These are phyloP conservation scores for Cryptosporidium felis DNA, from an alignment of 169 alveolate genomes.

Conservation along the genomic window DNA sequence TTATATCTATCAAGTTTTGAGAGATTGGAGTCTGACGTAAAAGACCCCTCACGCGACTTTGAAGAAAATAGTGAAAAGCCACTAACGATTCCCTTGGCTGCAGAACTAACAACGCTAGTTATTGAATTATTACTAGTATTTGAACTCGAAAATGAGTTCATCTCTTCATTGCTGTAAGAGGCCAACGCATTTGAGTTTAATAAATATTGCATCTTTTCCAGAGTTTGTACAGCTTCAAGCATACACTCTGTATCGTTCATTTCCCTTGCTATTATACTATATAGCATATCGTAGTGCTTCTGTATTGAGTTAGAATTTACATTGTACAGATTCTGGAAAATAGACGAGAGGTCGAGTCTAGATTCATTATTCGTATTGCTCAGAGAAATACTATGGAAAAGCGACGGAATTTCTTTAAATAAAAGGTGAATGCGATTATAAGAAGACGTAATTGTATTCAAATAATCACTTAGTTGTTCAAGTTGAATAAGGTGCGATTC, in stretches of 20 bases:
- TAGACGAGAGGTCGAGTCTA: conserved; percentile 51
- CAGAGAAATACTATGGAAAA: conserved; percentile 22
- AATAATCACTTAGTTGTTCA: conserved; percentile 60
- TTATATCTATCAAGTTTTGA: conserved; percentile 55
- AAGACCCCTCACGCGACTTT: conserved; percentile 66
- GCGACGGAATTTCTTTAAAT: conserved; percentile 32
- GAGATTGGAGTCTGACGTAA: conserved; percentile 48
- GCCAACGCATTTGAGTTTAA: conserved; percentile 2
- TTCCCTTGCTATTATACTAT: conserved; percentile 46
- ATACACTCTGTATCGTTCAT: conserved; percentile 75
- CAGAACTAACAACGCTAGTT: conserved; percentile 63
- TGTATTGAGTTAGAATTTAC: conserved; percentile 35
- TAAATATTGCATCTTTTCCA: conserved; percentile 71
- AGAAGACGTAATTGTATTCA: conserved; percentile 38
- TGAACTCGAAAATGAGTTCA: conserved; percentile 8
- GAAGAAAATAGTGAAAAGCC: conserved; percentile 65
- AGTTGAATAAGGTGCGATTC: conserved; percentile 27
- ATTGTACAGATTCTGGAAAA: conserved; percentile 26
- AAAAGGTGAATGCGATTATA: neutral
- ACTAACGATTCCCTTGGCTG: conserved; percentile 64
- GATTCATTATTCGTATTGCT: conserved; percentile 4
- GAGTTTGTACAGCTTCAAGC: conserved; percentile 72
- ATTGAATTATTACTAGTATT: conserved; percentile 2
- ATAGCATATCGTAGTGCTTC: conserved; percentile 47
- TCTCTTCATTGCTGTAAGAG: neutral